phyloP scores from a whole-genome alignment of 192 early-diverging fungal species.

The Backusella macrospora region DNA sequence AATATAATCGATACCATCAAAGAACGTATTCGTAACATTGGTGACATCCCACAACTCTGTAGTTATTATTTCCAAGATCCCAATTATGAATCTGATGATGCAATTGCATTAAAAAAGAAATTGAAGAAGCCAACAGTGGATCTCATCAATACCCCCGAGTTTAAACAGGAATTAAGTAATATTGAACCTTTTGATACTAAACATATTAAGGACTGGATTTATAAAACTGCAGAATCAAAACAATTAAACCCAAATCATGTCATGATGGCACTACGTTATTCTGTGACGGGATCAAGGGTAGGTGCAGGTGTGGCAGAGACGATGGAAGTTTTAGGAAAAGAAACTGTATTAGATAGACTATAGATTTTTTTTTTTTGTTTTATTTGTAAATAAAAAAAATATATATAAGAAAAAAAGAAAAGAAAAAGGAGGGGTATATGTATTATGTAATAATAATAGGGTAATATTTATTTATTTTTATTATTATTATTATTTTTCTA shows the following conservation, averaged over 20 bases:
- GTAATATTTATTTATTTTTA: no score
- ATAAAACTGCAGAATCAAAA: conserved; percentile 38
- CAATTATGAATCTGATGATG: conserved; percentile 46
- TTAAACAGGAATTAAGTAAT: not conserved
- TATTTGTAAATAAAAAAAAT: not conserved
- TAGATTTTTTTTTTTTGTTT: not conserved
- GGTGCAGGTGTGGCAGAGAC: conserved; percentile 62
- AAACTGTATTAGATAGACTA: conserved; percentile 38
- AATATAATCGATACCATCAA: conserved; percentile 52
- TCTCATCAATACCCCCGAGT: not conserved
- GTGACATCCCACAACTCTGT: conserved; percentile 56
- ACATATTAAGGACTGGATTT: conserved; percentile 44
- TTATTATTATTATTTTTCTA: not conserved
- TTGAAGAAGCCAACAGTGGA: conserved; percentile 41
- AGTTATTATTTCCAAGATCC: conserved; percentile 59
- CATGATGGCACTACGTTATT: conserved; percentile 68
- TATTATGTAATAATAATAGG: no score
- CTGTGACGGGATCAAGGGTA: conserved; percentile 64
- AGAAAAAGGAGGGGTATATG: not conserved
- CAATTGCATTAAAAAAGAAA: conserved; percentile 40
- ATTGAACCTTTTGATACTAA: conserved; percentile 29
- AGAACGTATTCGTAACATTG: conserved; percentile 59
- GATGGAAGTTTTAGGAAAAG: conserved; percentile 49
- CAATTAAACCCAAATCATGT: conserved; percentile 51
- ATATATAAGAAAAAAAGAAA: no score